A percentile compares a stretch with the other conserved stretches of the same genome.
These are phyloP conservation scores for Geotrichum bryndzae DNA, from an alignment of 1,139 yeast genomes.

Conservation along the genomic window DNA sequence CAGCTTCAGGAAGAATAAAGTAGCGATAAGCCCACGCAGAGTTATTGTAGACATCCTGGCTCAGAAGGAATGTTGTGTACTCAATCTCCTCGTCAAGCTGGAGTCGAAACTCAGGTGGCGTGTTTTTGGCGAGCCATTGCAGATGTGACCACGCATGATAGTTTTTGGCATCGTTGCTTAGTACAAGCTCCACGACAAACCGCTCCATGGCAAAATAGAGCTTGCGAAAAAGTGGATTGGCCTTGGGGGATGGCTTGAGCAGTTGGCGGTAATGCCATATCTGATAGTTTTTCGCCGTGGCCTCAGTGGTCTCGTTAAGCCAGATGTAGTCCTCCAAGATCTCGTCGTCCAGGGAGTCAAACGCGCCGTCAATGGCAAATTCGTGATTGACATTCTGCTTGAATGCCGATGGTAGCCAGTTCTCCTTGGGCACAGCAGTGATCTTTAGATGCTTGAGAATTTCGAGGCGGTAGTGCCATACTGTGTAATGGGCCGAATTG, in stretches of 20 bases:
- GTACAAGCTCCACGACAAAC: constrained; percentile 58
- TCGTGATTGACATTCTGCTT: constrained; percentile 23
- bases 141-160: constrained; percentile 96
- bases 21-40: constrained; percentile 92
- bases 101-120: constrained; percentile 10
- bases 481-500: constrained; percentile 88
- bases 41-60: constrained; percentile 71
- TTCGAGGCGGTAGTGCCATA: constrained; percentile 72
- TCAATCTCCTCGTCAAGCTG: constrained; percentile 42
- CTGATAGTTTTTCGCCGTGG: constrained; percentile 86
- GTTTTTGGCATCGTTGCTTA: constrained; percentile 76
- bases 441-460: constrained; percentile 42
- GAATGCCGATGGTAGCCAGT: constrained; percentile 21
- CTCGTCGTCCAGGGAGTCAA: constrained; percentile 9
- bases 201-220: constrained; percentile 48
- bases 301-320: constrained; percentile 71
- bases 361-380: constrained; percentile 37
- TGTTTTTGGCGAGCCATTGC: constrained; percentile 57
- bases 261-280: constrained; percentile 86
- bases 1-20: constrained; percentile 40
- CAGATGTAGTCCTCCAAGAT: constrained; percentile 44
- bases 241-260: constrained; percentile 19
- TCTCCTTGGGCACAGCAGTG: constrained; percentile 23
- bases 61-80: constrained; percentile 48
- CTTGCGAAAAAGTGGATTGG: constrained; percentile 13